Evolutionary conservation across 2,329 filamentous ascomycete species (phyloP).

Genomic region (Lachnellula subtilissima): DNA sequence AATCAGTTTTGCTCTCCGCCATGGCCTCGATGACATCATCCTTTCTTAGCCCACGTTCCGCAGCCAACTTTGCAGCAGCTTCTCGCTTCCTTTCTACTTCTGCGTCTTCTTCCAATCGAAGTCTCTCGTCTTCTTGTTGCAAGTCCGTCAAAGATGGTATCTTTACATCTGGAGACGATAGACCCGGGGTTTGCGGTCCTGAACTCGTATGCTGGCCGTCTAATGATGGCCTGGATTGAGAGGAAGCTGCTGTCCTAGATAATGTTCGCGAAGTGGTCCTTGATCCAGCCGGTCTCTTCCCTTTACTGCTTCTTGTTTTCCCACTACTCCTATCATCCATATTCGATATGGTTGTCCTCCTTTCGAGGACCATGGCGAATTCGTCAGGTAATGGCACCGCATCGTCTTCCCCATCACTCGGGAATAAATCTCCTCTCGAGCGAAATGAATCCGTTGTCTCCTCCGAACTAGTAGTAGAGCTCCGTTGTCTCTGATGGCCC

Average conservation of each 20-base stretch:
- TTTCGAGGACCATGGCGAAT: constrained; percentile 77
- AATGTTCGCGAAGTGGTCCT: constrained; percentile 54
- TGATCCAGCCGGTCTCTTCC: constrained; percentile 42
- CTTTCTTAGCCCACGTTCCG: constrained; percentile 41
- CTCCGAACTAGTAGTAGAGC: constrained; percentile 72
- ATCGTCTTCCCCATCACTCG: constrained; percentile 81
- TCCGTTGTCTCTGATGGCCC: constrained; percentile 54
- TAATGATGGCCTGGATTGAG: constrained; percentile 22
- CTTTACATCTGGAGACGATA: constrained; percentile 33
- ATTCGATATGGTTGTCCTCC: constrained; percentile 53
- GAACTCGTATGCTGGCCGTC: constrained; percentile 17
- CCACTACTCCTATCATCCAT: constrained; percentile 68
- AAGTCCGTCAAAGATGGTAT: constrained; percentile 48
- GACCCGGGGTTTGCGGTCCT: constrained; percentile 30
- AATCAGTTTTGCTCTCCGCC: constrained; percentile 17
- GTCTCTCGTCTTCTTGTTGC: constrained; percentile 46
- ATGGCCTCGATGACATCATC: constrained; percentile 31
- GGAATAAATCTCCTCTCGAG: constrained; percentile 84
- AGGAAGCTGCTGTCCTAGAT: constrained; percentile 40
- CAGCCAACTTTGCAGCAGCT: constrained; percentile 48
- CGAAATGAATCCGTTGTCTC: constrained; percentile 81
- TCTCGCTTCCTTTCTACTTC: constrained; percentile 49
- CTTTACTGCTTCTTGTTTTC: constrained; percentile 56
- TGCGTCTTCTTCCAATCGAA: constrained; percentile 44
- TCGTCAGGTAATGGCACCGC: constrained; percentile 91